Evolutionary conservation across 148 eudicot species (phyloP), one percentile per base, ranked within the genome.

Genomic region (Camellia lanceoleosa): DNA sequence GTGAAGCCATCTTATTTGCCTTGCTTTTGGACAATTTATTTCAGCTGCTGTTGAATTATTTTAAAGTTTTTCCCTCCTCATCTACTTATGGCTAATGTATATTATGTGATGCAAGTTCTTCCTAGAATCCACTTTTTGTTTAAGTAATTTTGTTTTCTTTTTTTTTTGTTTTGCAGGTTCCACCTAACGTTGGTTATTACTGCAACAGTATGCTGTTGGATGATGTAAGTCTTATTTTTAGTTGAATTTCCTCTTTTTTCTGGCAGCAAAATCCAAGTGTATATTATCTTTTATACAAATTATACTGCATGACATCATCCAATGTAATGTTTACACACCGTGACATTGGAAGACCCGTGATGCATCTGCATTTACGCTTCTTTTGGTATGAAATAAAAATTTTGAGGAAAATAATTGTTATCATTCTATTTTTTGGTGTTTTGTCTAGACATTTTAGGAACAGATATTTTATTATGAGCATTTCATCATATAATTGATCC

Each of bases 141-240:
- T 2, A 7, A 6, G 13, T 56, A 73, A 56, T 3, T 23, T 51
- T 19, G 18, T 59, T 59, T 59, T 16, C 2, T 19, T 19, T 0
- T 51, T 73, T 51, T 55, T 38, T 16, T 7, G 0, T 73, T 73
- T 38, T 88, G 87, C 89, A 94, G 98, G 92, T 79, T 94, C 74
- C 98, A 92, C 80, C 74, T 90, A 51, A 94, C 98, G 68, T 80
- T 92, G 90, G 79, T 94, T 54, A 74, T 86, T 63, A 92, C 98
- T 5, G 98, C 98, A n/a, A 89, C 91, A 63, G 96, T 94, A 49
- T 94, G 96, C 81, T 92, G 96, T 73, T 94, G 98, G 98, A 88
- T 94, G 96, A 94, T 94, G 98, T 94, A 90, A 94, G 98, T 89
- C 74, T 44, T 5, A 30, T 42, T 78, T 67, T 68, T 8, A 9